Evolutionary conservation across 2,329 filamentous ascomycete genomes (phyloP).

Genomic region (Chalaropsis thielavioides): DNA sequence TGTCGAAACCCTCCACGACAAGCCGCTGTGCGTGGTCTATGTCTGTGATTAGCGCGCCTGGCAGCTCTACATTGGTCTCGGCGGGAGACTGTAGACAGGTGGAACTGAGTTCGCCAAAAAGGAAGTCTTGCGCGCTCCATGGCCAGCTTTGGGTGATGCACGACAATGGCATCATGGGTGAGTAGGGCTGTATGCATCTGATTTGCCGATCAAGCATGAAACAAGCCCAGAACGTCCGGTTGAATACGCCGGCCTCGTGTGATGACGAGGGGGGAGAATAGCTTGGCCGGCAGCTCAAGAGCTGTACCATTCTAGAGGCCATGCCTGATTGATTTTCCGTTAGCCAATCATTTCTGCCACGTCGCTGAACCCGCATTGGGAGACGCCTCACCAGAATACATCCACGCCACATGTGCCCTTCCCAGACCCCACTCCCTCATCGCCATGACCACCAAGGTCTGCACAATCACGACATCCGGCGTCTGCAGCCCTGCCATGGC

Average conservation of each 20-base stretch:
- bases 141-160: slow-evolving; percentile 25
- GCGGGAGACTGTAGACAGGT: not conserved
- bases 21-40: slow-evolving; percentile 20
- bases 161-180: slow-evolving; percentile 26
- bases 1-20: slow-evolving; percentile 31
- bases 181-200: slow-evolving; percentile 29
- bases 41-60: slow-evolving; percentile 21
- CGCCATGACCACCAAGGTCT: slow-evolving; percentile 1
- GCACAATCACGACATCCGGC: slow-evolving; percentile 1
- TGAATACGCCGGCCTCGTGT: slow-evolving; percentile 3
- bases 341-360: not conserved
- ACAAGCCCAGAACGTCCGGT: slow-evolving; percentile 30
- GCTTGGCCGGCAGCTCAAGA: not conserved
- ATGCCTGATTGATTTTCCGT: slow-evolving; percentile 3
- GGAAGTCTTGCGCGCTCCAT: slow-evolving; percentile 26
- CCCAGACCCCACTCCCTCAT: slow-evolving; percentile 7
- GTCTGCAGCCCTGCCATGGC: not conserved
- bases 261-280: not conserved
- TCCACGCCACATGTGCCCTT: slow-evolving; percentile 3
- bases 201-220: slow-evolving; percentile 33
- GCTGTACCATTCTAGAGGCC: slow-evolving; percentile 9
- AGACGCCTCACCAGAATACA: slow-evolving; percentile 8
- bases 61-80: not conserved
- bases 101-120: slow-evolving; percentile 25
- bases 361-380: too few relatives aligned